Evolutionary conservation across 2,329 filamentous ascomycete species (phyloP), one percentile per base, ranked within the genome.

Genomic region (Nemania sp.): DNA sequence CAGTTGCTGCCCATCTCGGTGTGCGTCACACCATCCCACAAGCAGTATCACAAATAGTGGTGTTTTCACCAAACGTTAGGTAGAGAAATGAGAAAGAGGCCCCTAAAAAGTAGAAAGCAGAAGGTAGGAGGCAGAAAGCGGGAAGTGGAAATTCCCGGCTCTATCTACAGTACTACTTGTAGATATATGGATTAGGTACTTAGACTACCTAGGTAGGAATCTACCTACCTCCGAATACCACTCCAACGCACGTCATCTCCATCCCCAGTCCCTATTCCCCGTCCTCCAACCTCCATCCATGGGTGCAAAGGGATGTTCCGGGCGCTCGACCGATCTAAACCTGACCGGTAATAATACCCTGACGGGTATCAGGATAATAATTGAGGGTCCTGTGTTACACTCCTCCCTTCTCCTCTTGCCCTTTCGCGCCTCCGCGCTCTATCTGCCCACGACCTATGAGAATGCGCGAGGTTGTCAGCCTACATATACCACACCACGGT

Each of bases 381-480:
- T 35, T 35, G 54, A 29, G 55, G 67, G 54, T 53, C 53, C 63
- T 66, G 69, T 71, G 68, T 70, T 57, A 70, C 68, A 47, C 55
- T 47, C 18, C 15, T 27, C 15, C 41, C 45, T 35, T 49, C 59
- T 32, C n/a, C n/a, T n/a, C n/a, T n/a, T n/a, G n/a, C n/a, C n/a
- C 49, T 29, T 53, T 43, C 10, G n/a, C 47, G 56, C 47, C 57
- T 56, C 68, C 53, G 51, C 41, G 20, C 20, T 61, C 15, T 53
- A 20, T 32, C 38, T 32, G 27, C 52, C 60, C 41, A 52, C 24
- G 29, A 45, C 60, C 57, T 71, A 49, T 63, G 41, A 38, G 58
- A 62, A 32, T 49, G 58, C 64, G 53, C 47, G 26, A 43, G 61
- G 53, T 63, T 69, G 67, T 71, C 69, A 71, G 69, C 69, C 67